Evolutionary conservation across 805 yeast genomes (phyloP), one percentile per base, ranked within the genome.

Genomic region (Ogataea zsoltii): DNA sequence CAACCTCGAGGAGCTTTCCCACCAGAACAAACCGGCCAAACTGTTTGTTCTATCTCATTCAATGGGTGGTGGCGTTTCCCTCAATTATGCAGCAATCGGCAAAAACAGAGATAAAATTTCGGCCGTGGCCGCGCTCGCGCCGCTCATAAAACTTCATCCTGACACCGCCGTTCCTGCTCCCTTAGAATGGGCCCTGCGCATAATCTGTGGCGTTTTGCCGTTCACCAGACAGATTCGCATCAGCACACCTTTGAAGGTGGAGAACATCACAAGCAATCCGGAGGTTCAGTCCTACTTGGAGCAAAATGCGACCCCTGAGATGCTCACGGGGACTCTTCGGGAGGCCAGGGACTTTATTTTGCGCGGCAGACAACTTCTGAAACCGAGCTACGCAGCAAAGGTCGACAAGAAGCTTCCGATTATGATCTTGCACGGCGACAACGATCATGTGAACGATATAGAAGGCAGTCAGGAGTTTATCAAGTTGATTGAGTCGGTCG

Each of bases 31-130:
- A 14, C 44, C 53, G 1, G 71, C 69, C 38, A 76, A 76, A 49
- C 54, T 85, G 26, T 74, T 69, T 54, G 57, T 87, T 37, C 68
- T 76, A 57, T 90, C 92, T 1, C 88, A 82, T 53, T 85, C 90
- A 9, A 85, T 87, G 91, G 96, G 96, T 41, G 92, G 92, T 16
- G 91, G 85, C 0, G 79, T 86, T 41, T 69, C 68, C 0, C 66
- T 86, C 46, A 83, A 82, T 61, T 85, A 86, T 60, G 80, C 78
- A 3, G 71, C 79, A 30, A 58, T 60, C 26, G 91, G 91, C 2
- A 75, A 69, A 47, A 65, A 72, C 56, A 70, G 65, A 36, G 71
- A 74, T 21, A 54, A 70, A 15, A 48, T 86, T 19, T 65, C 68
- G 28, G 79, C 79, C 0, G 71, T 77, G 35, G 63, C 75, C 32